Evolutionary conservation across 495 filamentous ascomycete species (phyloP), one percentile per base, ranked within the genome.

Genomic region (Daldinia loculata): DNA sequence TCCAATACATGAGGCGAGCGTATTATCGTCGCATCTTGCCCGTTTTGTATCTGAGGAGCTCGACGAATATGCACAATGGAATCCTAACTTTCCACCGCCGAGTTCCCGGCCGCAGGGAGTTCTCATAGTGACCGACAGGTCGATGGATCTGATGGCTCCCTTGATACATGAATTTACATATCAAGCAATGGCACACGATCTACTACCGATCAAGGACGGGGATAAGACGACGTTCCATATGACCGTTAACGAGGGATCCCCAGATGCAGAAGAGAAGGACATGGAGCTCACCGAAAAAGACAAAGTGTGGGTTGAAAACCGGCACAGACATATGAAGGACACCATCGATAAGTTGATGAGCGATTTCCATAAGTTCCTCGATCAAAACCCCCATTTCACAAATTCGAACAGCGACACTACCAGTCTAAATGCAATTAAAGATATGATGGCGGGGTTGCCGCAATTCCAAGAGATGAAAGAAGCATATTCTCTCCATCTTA

Each of bases 241-340:
- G 36, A 79, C 86, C 1, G 76, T 92, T 41, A 95, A 96, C 67
- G 88, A 94, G 75, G 92, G 90, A 17, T 79, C 80, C 11, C 74
- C 78, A 0, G 86, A 89, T 53, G 87, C 89, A 41, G 88, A 95
- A 70, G 84, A 89, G 56, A 98, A 97, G 79, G 94, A 98, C 15
- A 91, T 97, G 86, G 91, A 94, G 65, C 91, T 99, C 55, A 84
- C 83, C 32, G 95, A 99, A 48, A 89, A 93, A 55, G 95, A 99
- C 77, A 90, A 88, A 69, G 89, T 99, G 30, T 99, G 95, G 95
- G 88, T 97, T 15, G 90, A 92, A 60, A 97, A 97, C 69, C 86
- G 96, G 53, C 95, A 99, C 79, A 84, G 90, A 63, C 95, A 98
- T 76, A 99, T 99, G 96, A 97, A 95, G 77, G 95, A 98, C 77